A percentile compares a stretch with the other conserved stretches of the same genome.
Evolutionary conservation across 768 basidiomycete species (phyloP).

Genomic region (Pleurotus sapidus): DNA sequence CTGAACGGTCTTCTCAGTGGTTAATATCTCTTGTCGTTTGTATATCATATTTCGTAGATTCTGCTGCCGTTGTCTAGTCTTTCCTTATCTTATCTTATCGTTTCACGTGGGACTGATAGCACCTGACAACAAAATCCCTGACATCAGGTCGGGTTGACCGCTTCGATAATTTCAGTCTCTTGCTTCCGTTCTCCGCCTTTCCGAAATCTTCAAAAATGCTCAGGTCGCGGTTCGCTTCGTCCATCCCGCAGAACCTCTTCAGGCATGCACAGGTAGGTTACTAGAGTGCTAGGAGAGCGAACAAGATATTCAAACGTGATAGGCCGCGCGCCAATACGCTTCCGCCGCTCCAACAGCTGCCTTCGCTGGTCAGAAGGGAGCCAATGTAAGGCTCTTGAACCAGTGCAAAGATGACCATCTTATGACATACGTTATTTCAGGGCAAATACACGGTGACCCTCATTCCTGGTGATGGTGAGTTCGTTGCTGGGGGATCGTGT

Average conservation of each 20-base stretch:
- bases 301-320: conserved; percentile 13
- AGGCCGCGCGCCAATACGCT: conserved; percentile 66
- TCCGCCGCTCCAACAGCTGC: conserved; percentile 82
- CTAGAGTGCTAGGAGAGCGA: background rate
- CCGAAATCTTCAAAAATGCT: conserved; percentile 47
- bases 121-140: background rate
- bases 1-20: conserved; percentile 83
- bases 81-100: conserved; percentile 13
- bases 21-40: conserved; percentile 15
- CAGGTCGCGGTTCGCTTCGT: conserved; percentile 51
- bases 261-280: conserved; percentile 45
- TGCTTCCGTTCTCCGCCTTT: conserved; percentile 9
- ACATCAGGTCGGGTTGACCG: conserved; percentile 4
- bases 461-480: conserved; percentile 92
- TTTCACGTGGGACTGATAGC: conserved; percentile 4
- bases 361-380: conserved; percentile 87
- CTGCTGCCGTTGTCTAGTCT: conserved; percentile 9
- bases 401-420: background rate
- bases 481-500: conserved; percentile 5
- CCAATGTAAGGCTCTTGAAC: conserved; percentile 58
- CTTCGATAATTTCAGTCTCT: conserved; percentile 6
- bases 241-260: conserved; percentile 51
- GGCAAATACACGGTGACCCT: conserved; percentile 96
- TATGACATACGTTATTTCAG: conserved; percentile 34
- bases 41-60: conserved; percentile 7